Evolutionary conservation across 2,329 filamentous ascomycete genomes (phyloP), one percentile per base, ranked within the genome.

Genomic region (Colletotrichum coccodes): DNA sequence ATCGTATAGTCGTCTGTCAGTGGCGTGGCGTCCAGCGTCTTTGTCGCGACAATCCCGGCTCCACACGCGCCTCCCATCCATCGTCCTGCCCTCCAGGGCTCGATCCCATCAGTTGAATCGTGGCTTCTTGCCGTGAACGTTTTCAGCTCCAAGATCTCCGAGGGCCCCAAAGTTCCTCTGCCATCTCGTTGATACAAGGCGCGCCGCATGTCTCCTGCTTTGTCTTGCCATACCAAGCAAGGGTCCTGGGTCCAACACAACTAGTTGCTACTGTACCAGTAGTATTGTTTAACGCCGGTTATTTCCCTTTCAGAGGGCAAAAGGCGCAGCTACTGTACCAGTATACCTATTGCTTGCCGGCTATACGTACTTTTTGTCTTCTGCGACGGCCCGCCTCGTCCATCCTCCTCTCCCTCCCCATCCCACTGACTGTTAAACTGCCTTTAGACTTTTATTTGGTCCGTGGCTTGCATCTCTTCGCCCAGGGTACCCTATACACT

Each of bases 401-500:
- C 50, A 49, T 26, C 26, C 49, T 52, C n/a, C 32, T 18, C 28
- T 63, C 23, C 42, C 56, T 44, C 40, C 32, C n/a, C 28, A 26
- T 32, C 28, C 47, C n/a, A 21, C 11, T 40, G 18, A n/a, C 30
- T 4, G 16, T 26, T 23, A 12, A 38, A 16, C 23, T 38, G 9
- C 38, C 49, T 32, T 46, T 58, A 46, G 12, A 23, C 54, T 18
- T 46, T 42, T 16, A 28, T 46, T 42, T 16, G 40, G n/a, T 9
- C 57, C 23, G 54, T 50, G 16, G 57, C 58, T 54, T 42, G 23
- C 32, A 46, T 26, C 23, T 46, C 32, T 46, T 46, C 40, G 46
- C 23, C 61, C 40, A 50, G 60, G 46, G 34, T 53, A 60, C 23
- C 61, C 53, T 42, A 11, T 34, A 32, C 26, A 23, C 40, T 59